Percentiles rank a stretch among this genome's conserved stretches.
Evolutionary conservation across 805 yeast species (phyloP).

Genomic region (Candida germanica): DNA sequence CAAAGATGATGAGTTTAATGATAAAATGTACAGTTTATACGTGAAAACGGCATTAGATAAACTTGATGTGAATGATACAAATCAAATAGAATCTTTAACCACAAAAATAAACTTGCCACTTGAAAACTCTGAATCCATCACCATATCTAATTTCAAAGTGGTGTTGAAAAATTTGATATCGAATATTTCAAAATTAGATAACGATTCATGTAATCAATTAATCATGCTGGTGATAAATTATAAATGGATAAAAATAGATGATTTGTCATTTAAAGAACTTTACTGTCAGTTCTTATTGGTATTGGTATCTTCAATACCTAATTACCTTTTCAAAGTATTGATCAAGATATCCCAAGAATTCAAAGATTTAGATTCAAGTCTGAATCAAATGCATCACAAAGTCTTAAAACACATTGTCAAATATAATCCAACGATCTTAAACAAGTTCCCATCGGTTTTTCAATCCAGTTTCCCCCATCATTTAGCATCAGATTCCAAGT

Average conservation of each 20-base stretch:
- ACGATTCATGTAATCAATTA: conserved; percentile 47
- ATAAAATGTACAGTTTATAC: conserved; percentile 41
- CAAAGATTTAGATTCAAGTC: conserved; percentile 14
- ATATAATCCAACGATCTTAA: conserved; percentile 78
- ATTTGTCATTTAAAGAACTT: conserved; percentile 14
- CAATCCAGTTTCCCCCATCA: conserved; percentile 76
- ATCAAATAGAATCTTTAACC: conserved; percentile 58
- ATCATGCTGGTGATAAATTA: conserved; percentile 62
- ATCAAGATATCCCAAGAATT: conserved; percentile 65
- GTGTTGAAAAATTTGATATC: conserved; percentile 58
- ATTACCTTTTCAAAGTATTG: conserved; percentile 86
- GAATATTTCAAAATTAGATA: conserved; percentile 67
- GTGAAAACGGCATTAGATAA: conserved; percentile 69
- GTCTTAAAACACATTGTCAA: conserved; percentile 61
- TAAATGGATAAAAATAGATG: conserved; percentile 52
- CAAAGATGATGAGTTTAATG: conserved; percentile 23
- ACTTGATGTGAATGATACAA: conserved; percentile 52
- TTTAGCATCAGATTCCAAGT: conserved; percentile 49
- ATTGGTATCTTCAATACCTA: conserved; percentile 80
- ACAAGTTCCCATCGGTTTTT: conserved; percentile 56
- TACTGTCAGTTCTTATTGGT: conserved; percentile 75
- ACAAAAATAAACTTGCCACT: conserved; percentile 55
- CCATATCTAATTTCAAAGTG: conserved; percentile 48
- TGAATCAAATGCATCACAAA: conserved; percentile 45
- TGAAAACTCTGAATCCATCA: conserved; percentile 51